Base-by-base conservation (phyloP, 2,329 filamentous ascomycete genomes). In the Rasamsonia emersonii region DNA sequence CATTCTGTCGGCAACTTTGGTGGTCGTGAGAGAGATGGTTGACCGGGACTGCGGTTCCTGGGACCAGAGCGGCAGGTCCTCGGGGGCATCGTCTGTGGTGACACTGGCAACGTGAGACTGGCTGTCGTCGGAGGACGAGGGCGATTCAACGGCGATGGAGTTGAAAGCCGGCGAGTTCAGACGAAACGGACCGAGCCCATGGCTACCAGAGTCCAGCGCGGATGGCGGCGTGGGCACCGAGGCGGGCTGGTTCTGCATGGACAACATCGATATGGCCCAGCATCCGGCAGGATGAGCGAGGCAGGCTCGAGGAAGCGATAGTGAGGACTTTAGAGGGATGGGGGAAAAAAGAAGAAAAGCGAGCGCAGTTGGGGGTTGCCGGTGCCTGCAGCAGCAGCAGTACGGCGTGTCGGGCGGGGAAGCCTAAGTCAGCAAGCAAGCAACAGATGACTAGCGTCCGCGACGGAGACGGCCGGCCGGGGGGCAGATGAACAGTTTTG, bases 231-330 rank as follows among this genome's bases (percentile, higher is more conserved):
- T 43, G 33, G 44, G 44, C 28, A 45, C 35, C 41, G 52, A 49
- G 31, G 46, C 32, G 24, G 51, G 43, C 27, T 45, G 47, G 40
- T 56, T 52, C 35, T 56, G 57, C 49, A 58, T 59, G 49, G 56
- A 61, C 53, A 59, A 56, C 56, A 61, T 61, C 47, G 46, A 24
- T 28, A 26, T 20, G 14, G 25, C 18, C 31, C 23, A 30, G 24
- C 16, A 17, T 14, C 15, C 40, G 40, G 31, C 31, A 39, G 30
- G 13, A 14, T 10, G 18, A 23, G 25, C 16, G 18, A 23, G 17
- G 18, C 18, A 24, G 25, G n/a, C 14, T 33, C 23, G 23, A 26
- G 23, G 14, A 23, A 23, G 24, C 19, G 17, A 20, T 19, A 26
- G 32, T 23, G 19, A 26, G 28, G 17, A 18, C 25, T 15, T 25